phyloP scores from a whole-genome alignment of 192 early-diverging fungal species.

The Radiomyces spectabilis region DNA sequence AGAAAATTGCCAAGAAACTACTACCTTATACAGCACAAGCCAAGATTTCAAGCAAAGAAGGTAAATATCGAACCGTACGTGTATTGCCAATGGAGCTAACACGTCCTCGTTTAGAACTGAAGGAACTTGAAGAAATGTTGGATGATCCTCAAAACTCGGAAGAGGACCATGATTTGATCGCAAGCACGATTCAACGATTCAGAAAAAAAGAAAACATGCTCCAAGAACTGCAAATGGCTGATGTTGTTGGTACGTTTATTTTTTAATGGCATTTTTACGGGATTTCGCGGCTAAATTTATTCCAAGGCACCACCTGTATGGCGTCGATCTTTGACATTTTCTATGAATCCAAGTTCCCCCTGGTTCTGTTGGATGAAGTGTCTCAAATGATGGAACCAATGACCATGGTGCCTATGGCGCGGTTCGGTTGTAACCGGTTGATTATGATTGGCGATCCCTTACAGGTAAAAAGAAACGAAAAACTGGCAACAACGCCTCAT shows the following conservation, averaged over 20 bases:
- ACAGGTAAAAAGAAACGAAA: constrained; percentile 23
- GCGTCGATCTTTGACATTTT: constrained; percentile 72
- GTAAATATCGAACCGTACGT: constrained; percentile 23
- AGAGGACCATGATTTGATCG: constrained; percentile 32
- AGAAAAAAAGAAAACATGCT: constrained; percentile 42
- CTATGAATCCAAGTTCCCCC: constrained; percentile 42
- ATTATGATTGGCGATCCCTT: constrained; percentile 85
- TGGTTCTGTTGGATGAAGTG: constrained; percentile 83
- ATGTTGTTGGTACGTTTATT: constrained; percentile 47
- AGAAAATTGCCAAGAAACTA: constrained; percentile 56
- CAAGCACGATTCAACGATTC: constrained; percentile 47
- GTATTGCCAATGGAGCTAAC: neutral
- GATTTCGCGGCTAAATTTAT: constrained; percentile 30
- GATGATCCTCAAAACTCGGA: constrained; percentile 41
- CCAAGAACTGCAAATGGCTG: constrained; percentile 31
- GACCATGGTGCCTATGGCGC: constrained; percentile 70
- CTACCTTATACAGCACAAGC: constrained; percentile 54
- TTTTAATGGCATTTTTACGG: constrained; percentile 21
- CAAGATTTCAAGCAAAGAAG: constrained; percentile 18
- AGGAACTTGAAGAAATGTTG: constrained; percentile 72
- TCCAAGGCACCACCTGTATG: constrained; percentile 71
- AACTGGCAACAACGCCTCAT: neutral
- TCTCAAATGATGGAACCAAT: constrained; percentile 87
- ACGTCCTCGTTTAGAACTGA: constrained; percentile 46
- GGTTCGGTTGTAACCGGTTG: constrained; percentile 48